A percentile compares a stretch with the other conserved stretches of the same genome.
These are phyloP conservation scores for Niebla homalea DNA, from an alignment of 495 filamentous ascomycete genomes.

Conservation along the genomic window DNA sequence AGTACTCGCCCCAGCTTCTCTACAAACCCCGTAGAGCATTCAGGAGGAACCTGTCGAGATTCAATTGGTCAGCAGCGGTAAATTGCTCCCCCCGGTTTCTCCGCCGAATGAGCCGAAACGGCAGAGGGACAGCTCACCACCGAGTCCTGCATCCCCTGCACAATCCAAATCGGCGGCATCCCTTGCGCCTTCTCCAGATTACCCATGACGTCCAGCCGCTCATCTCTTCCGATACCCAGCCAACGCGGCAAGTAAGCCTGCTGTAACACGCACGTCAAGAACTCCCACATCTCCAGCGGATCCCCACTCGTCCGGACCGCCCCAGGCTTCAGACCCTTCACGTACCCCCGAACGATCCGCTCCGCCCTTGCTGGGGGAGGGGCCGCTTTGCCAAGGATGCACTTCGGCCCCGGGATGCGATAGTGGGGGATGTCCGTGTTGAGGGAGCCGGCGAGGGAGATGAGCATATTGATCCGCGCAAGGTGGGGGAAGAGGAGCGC, in stretches of 20 bases:
- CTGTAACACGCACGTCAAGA: background rate
- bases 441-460: background rate
- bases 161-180: too few species aligned
- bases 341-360: background rate
- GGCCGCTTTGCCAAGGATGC: background rate
- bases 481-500: background rate
- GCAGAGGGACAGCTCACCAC: too few species aligned
- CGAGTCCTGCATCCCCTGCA: too few species aligned
- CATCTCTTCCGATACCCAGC: background rate
- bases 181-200: too few species aligned
- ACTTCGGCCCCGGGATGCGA: background rate
- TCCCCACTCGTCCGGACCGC: background rate
- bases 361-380: background rate
- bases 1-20: too few species aligned
- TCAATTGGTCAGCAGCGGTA: too few species aligned
- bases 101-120: too few species aligned
- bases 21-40: too few species aligned
- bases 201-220: too few species aligned
- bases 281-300: background rate
- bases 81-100: too few species aligned
- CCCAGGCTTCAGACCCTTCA: background rate
- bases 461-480: background rate
- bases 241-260: background rate
- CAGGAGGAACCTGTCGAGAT: too few species aligned
- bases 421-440: background rate